A percentile compares a stretch with the other conserved stretches of the same genome.
Conservation (phyloP, 2,329 filamentous ascomycete species). For the Apiospora pterosperma region DNA sequence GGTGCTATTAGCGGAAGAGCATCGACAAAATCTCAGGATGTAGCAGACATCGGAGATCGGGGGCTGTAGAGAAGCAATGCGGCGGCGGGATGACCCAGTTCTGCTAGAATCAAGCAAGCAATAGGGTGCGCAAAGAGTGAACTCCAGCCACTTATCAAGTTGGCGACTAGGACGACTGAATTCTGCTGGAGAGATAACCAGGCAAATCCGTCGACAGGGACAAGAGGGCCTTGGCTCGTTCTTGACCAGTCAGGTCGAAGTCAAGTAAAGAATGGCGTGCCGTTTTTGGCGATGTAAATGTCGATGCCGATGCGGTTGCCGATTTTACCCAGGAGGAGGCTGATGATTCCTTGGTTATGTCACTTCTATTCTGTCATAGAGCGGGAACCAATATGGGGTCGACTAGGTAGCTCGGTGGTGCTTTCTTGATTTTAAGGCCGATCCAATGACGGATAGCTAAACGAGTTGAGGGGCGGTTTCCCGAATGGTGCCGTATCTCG, state of each 20-base stretch:
- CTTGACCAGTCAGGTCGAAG: background rate
- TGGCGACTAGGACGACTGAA: background rate
- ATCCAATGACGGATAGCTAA: background rate
- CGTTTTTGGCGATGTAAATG: background rate
- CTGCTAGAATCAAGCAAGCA: background rate
- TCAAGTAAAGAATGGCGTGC: background rate
- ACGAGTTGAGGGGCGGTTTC: background rate
- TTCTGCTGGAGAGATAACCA: background rate
- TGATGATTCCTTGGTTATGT: background rate
- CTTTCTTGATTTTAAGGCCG: slow-evolving; percentile 2
- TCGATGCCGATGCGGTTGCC: background rate
- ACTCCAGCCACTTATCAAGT: background rate
- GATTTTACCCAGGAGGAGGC: background rate
- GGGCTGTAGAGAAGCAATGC: background rate
- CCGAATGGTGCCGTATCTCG: background rate
- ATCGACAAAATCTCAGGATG: background rate
- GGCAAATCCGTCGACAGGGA: background rate
- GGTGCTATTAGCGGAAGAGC: background rate
- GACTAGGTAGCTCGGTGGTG: background rate
- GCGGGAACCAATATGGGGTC: slow-evolving; percentile 2
- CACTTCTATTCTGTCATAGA: background rate
- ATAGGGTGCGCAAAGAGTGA: background rate
- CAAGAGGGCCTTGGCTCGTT: background rate
- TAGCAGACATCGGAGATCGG: background rate
- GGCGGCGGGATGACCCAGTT: background rate